Conservation (phyloP, 2,329 filamentous ascomycete genomes). For the Exophiala spinifera region DNA sequence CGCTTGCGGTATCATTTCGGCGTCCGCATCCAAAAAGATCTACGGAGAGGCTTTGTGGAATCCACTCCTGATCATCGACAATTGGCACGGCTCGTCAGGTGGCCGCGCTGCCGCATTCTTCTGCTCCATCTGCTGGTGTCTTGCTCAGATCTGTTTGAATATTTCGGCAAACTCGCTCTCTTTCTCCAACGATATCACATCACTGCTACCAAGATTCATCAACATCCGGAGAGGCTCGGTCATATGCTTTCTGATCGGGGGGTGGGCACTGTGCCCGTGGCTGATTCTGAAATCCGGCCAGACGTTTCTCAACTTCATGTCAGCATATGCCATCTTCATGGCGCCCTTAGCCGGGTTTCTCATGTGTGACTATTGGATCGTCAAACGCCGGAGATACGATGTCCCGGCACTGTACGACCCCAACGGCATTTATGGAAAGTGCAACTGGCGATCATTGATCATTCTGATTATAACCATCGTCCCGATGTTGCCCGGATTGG, state of each 20-base stretch:
- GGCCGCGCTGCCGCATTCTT: slow-evolving; percentile 36
- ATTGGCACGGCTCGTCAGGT: slow-evolving; percentile 29
- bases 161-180: slow-evolving; percentile 52
- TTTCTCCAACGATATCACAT: slow-evolving; percentile 53
- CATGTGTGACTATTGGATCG: slow-evolving; percentile 58
- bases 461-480: too few relatives aligned
- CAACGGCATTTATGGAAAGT: slow-evolving; percentile 39
- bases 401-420: slow-evolving; percentile 53
- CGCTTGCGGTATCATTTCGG: slow-evolving; percentile 48
- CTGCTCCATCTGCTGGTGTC: slow-evolving; percentile 31
- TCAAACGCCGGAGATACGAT: slow-evolving; percentile 50
- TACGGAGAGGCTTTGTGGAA: slow-evolving; percentile 33
- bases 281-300: slow-evolving; percentile 59
- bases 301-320: slow-evolving; percentile 63
- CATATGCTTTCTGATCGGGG: slow-evolving; percentile 53
- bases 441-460: too few relatives aligned
- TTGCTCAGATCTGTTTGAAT: slow-evolving; percentile 48
- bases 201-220: slow-evolving; percentile 53
- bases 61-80: slow-evolving; percentile 31
- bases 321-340: slow-evolving; percentile 62
- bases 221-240: slow-evolving; percentile 57
- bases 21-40: slow-evolving; percentile 37
- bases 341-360: slow-evolving; percentile 62
- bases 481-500: too few relatives aligned
- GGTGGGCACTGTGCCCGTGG: slow-evolving; percentile 63